These are phyloP conservation scores for Sequoia sempervirens DNA, from an alignment of 75 land plant species.

Conservation along the genomic window DNA sequence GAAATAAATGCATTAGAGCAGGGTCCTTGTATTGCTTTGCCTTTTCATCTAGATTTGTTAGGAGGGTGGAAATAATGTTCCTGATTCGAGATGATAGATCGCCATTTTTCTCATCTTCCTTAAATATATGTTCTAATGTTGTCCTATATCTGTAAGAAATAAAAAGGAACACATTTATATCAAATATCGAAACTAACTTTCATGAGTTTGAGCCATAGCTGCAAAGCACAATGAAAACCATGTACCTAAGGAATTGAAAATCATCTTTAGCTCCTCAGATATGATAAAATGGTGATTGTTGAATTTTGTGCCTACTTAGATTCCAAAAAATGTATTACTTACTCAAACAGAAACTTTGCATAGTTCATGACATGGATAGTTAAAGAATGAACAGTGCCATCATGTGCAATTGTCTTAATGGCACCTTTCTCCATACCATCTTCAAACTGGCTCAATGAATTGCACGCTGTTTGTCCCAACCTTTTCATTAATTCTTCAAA, in stretches of 20 bases:
- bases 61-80: conserved; percentile 8
- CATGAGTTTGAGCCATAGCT: background rate
- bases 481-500: conserved; percentile 15
- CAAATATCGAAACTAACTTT: background rate
- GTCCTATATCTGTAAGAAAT: conserved; percentile 15
- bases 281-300: background rate
- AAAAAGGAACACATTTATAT: background rate
- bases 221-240: background rate
- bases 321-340: background rate
- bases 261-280: background rate
- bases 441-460: conserved; percentile 18
- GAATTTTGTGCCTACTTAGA: background rate
- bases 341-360: conserved; percentile 23
- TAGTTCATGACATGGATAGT: conserved; percentile 30
- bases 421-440: conserved; percentile 24
- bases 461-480: conserved; percentile 21
- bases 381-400: conserved; percentile 30
- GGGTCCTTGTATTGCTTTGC: conserved; percentile 27
- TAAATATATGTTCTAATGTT: conserved; percentile 11
- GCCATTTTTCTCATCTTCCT: conserved; percentile 8
- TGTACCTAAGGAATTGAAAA: background rate
- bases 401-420: conserved; percentile 12
- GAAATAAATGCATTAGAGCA: conserved; percentile 21
- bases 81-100: conserved; percentile 6
- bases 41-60: conserved; percentile 17